Percentiles rank a stretch among this genome's conserved stretches.
These are phyloP conservation scores for Rhodotorula toruloides DNA, from an alignment of 768 basidiomycete species.

Conservation along the genomic window DNA sequence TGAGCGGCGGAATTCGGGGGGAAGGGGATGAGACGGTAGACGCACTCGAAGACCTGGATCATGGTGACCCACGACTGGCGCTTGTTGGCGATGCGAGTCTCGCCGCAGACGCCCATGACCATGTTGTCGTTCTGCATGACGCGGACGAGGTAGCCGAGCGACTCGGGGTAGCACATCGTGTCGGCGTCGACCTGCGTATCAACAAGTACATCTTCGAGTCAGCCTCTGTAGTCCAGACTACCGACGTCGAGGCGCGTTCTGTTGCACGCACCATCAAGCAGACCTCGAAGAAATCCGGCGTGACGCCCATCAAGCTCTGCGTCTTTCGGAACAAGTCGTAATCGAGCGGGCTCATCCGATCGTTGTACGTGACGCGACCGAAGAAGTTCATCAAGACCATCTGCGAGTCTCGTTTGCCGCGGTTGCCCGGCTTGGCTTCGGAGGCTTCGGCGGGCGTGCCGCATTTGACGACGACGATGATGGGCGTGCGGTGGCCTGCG, in stretches of 20 bases:
- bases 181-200: constrained; percentile 85
- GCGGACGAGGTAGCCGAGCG: constrained; percentile 84
- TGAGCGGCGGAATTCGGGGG: too few relatives aligned
- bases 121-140: constrained; percentile 98
- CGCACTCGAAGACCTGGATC: constrained; percentile 84
- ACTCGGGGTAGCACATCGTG: constrained; percentile 88
- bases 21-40: neutral
- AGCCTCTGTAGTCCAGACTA: neutral
- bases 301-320: constrained; percentile 95
- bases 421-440: constrained; percentile 93
- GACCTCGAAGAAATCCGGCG: constrained; percentile 97
- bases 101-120: constrained; percentile 99
- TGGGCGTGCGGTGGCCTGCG: constrained; percentile 85
- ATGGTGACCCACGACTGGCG: constrained; percentile 96
- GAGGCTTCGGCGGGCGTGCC: constrained; percentile 80
- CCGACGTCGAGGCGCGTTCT: neutral
- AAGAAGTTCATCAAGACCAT: constrained; percentile 99
- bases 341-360: constrained; percentile 94
- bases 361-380: constrained; percentile 96
- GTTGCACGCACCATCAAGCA: constrained; percentile 75
- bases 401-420: constrained; percentile 97
- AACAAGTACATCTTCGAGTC: too few relatives aligned
- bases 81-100: constrained; percentile 98
- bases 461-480: constrained; percentile 91
- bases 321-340: constrained; percentile 97